Base-by-base conservation (phyloP, 352 stramenopile species). In the Phytopythium vexans region DNA sequence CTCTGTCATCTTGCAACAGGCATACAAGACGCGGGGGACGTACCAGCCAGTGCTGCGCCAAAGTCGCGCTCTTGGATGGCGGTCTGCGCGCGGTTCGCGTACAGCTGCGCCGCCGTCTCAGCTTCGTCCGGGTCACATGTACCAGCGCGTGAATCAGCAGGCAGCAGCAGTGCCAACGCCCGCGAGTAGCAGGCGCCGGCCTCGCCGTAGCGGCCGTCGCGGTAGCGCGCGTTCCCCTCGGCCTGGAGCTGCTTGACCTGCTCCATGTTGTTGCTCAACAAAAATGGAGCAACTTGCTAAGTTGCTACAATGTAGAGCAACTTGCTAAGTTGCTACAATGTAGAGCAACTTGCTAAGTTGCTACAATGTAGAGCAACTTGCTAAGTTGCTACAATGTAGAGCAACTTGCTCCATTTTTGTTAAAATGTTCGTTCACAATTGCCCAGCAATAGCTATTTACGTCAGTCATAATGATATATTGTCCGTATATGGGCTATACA, bases 1-100 rank as follows among this genome's bases (percentile, higher is more conserved):
- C 21, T 50, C 46, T 10, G 43, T 37, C 43, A 52, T 32, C 43
- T 51, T 35, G 3, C 12, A 49, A 42, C 45, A 55, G 43, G 33
- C 12, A 11, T 9, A 42, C 10, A 42, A 8, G 49, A 5, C 41
- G 15, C 6, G 4, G 14, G 16, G 14, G 8, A 47, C 58, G 32
- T 27, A 89, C 78, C 76, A 46, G 76, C 60, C 41, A 90, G 51
- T 8, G 82, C 82, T 0, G 69, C 65, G 3, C 69, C 77, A 58
- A 88, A 92, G 58, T 84, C 67, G 53, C 82, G 79, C 57, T 92
- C 73, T 53, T 92, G 82, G 54, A 88, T 81, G 44, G 65, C 66
- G 1, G 77, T 88, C 45, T 88, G 82, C 35, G 79, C 77, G 37
- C 77, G 74, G 57, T 92, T 92, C 0, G 82, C 81, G 47, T 64